Evolutionary conservation across 495 filamentous ascomycete genomes (phyloP).

Genomic region (Penicillium steckii): DNA sequence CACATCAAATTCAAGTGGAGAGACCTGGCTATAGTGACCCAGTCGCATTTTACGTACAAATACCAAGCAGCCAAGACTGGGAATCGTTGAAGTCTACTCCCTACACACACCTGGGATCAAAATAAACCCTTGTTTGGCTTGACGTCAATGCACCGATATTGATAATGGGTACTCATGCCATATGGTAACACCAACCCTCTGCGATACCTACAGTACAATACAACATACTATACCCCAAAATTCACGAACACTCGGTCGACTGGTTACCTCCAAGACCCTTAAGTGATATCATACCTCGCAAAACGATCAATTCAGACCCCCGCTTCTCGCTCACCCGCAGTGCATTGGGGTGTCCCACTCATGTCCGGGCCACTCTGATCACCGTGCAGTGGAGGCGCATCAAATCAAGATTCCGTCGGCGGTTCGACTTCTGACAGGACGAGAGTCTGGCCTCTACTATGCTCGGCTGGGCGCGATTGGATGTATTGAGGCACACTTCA

Average conservation of each 20-base stretch:
- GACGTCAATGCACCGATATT: conserved; percentile 10
- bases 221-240: neutral
- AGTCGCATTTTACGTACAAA: neutral
- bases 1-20: neutral
- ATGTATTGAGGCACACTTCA: neutral
- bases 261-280: neutral
- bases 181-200: neutral
- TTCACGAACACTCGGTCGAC: neutral
- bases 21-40: conserved; percentile 3
- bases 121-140: neutral
- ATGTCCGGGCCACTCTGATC: neutral
- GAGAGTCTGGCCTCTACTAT: neutral
- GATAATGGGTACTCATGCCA: conserved; percentile 16
- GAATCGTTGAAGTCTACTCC: too few species aligned
- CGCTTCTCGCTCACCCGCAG: conserved; percentile 3
- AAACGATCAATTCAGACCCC: conserved; percentile 5
- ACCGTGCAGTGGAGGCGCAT: conserved; percentile 2
- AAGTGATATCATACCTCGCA: conserved; percentile 1
- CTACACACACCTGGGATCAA: neutral
- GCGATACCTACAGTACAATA: neutral
- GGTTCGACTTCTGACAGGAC: conserved; percentile 15
- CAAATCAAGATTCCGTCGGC: conserved; percentile 15
- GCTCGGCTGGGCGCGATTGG: neutral
- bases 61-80: neutral
- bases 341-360: neutral